Conservation (phyloP, 306 rosid species). For the Cicer yamashitae region DNA sequence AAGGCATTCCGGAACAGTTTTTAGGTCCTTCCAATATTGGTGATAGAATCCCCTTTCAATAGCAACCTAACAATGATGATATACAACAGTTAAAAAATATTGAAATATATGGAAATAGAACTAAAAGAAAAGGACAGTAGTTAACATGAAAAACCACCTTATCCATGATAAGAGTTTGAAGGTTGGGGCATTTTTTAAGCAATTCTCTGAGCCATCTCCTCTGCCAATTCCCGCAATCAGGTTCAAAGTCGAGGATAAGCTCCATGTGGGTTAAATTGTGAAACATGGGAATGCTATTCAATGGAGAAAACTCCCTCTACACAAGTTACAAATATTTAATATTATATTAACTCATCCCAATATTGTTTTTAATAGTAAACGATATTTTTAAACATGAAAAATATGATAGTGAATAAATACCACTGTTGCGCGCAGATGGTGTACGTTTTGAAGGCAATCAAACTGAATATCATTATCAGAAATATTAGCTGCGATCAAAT, state of each 20-base stretch:
- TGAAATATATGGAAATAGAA: background rate
- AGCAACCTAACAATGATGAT: background rate
- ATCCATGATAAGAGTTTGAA: background rate
- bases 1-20: background rate
- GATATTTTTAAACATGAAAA: no score
- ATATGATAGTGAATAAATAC: no score
- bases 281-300: background rate
- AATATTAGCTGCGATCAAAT: background rate
- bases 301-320: background rate
- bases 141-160: background rate
- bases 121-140: background rate
- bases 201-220: background rate
- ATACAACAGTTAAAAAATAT: background rate
- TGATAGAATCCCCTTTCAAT: rapidly evolving
- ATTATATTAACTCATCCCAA: no score
- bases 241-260: background rate
- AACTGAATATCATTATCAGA: background rate
- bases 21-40: background rate
- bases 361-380: no score
- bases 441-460: background rate
- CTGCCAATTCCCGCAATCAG: background rate
- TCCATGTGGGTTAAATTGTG: background rate
- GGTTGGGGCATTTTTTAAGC: background rate
- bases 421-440: background rate
- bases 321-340: background rate